phyloP scores from a whole-genome alignment of 176 grass and related monocot species.

The Elaeis guineensis region DNA sequence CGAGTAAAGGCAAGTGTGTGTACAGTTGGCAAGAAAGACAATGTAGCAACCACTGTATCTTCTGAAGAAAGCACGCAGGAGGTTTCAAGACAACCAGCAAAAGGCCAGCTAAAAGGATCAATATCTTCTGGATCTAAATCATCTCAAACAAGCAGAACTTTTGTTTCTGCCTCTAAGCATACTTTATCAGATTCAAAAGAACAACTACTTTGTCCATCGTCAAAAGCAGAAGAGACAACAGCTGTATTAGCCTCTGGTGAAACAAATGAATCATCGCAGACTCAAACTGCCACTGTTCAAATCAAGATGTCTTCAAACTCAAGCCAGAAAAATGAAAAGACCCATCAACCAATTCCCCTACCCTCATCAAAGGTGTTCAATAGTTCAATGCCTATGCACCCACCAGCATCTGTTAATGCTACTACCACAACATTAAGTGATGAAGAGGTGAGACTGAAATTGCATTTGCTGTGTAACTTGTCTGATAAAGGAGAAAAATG shows the following conservation, averaged over 20 bases:
- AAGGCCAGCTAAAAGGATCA: conserved; percentile 48
- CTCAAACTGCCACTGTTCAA: conserved; percentile 21
- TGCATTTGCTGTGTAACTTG: too few relatives aligned
- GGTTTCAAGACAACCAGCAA: conserved; percentile 36
- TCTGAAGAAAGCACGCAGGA: conserved; percentile 41
- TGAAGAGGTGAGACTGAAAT: conserved; percentile 61
- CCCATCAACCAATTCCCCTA: conserved; percentile 32
- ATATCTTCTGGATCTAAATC: conserved; percentile 42
- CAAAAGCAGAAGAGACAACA: conserved; percentile 29
- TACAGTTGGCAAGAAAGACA: conserved; percentile 33
- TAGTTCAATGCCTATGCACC: conserved; percentile 35
- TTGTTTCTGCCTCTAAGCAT: conserved; percentile 36
- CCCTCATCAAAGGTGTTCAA: conserved; percentile 36
- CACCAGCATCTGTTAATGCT: conserved; percentile 30
- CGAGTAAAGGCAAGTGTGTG: conserved; percentile 18
- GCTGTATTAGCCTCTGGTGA: conserved; percentile 39
- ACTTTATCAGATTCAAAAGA: conserved; percentile 47
- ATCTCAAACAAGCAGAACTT: conserved; percentile 48
- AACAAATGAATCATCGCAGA: conserved; percentile 30
- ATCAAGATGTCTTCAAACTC: conserved; percentile 53
- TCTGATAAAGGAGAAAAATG: too few relatives aligned
- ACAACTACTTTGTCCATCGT: conserved; percentile 18
- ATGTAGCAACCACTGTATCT: conserved; percentile 5
- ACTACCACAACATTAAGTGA: conserved; percentile 59
- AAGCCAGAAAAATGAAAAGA: conserved; percentile 66